Evolutionary conservation across 2,329 filamentous ascomycete species (phyloP), one percentile per base, ranked within the genome.

Genomic region (Colletotrichum sp.): DNA sequence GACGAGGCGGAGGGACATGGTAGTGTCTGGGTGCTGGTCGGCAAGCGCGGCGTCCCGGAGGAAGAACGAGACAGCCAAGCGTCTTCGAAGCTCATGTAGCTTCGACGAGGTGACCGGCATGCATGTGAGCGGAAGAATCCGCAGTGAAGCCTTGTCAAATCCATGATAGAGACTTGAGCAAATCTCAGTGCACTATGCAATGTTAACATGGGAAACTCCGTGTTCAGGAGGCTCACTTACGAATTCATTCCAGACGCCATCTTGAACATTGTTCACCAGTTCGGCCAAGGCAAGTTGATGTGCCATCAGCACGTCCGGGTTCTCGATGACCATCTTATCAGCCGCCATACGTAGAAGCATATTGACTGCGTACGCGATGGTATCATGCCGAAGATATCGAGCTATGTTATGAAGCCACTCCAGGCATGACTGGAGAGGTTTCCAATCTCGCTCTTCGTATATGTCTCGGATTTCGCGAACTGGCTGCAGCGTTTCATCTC

Each of bases 11-110:
- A 92, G 80, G 49, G 83, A 85, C 49, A 91, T 81, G 8, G 81
- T 80, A 26, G 83, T 80, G 71, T 90, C 84, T 1, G 89, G 84
- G 30, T 86, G 82, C 15, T 84, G 81, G 32, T 83, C 82, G 10
- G 86, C 85, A 2, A 89, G 84, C 1, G 82, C 77, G 1, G 86
- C 79, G 77, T 92, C 87, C 34, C 87, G 81, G 76, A 95, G 90
- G 77, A 95, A 87, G 78, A 92, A 93, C 2, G 90, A 89, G 7
- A 93, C 85, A 5, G 95, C 93, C 9, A 97, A 87, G 39, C 93
- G 88, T 13, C 93, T 89, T 36, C 93, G 90, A 32, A 96, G 86
- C 44, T 93, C 90, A 76, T 93, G 90, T 2, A 90, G 84, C 18
- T 83, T 83, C 0, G 86, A 79, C 5, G 86, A 88, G 8, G 85